phyloP scores from a whole-genome alignment of 805 yeast genomes.

The Saccharomyces eubayanus region DNA sequence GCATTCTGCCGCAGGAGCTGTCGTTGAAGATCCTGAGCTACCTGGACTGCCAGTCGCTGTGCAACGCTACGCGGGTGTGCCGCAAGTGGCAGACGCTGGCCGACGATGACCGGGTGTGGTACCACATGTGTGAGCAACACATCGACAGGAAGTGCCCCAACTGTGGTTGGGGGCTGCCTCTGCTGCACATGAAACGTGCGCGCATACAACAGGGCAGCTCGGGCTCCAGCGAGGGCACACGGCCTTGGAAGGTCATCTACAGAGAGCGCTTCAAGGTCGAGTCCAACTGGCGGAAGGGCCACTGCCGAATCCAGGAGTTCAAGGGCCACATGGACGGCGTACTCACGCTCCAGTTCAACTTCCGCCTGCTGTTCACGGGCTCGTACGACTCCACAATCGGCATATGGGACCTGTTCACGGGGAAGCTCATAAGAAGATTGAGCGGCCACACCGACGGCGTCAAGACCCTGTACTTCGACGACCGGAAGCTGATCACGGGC shows the following conservation, averaged over 20 bases:
- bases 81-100: slow-evolving; percentile 82
- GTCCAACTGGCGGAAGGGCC: slow-evolving; percentile 88
- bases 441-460: slow-evolving; percentile 88
- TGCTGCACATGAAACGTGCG: slow-evolving; percentile 79
- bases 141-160: slow-evolving; percentile 95
- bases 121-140: slow-evolving; percentile 96
- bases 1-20: slow-evolving; percentile 78
- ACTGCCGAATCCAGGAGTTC: slow-evolving; percentile 53
- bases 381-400: slow-evolving; percentile 85
- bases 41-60: slow-evolving; percentile 85
- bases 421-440: slow-evolving; percentile 66
- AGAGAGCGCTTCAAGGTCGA: slow-evolving; percentile 86
- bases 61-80: slow-evolving; percentile 89
- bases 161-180: slow-evolving; percentile 98
- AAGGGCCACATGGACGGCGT: slow-evolving; percentile 83
- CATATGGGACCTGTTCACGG: slow-evolving; percentile 86
- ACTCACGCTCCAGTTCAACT: slow-evolving; percentile 78
- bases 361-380: slow-evolving; percentile 77
- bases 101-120: slow-evolving; percentile 96
- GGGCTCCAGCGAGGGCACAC: slow-evolving; percentile 33
- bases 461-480: slow-evolving; percentile 75
- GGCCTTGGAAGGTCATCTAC: slow-evolving; percentile 96
- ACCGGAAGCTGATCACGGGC: slow-evolving; percentile 82
- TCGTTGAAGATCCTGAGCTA: slow-evolving; percentile 79
- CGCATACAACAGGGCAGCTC: slow-evolving; percentile 4